Evolutionary conservation across 2,329 filamentous ascomycete genomes (phyloP).

Genomic region (Alternaria atra): DNA sequence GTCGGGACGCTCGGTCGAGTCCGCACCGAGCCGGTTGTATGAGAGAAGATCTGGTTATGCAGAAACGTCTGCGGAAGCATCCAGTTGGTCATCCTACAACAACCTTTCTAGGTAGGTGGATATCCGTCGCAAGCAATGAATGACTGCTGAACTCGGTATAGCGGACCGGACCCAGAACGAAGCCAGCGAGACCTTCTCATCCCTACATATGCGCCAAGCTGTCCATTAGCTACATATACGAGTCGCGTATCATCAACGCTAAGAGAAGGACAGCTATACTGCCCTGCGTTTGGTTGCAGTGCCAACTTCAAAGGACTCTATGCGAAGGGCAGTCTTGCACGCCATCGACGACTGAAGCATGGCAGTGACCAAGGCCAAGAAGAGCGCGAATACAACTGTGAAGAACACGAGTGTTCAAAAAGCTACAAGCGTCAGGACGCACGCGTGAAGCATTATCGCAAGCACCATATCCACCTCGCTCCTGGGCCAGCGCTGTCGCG

Average conservation of each 20-base stretch:
- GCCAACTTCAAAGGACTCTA: neutral
- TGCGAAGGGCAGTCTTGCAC: constrained; percentile 2
- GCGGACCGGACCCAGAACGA: neutral
- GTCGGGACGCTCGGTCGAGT: too few species aligned
- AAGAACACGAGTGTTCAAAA: neutral
- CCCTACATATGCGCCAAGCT: neutral
- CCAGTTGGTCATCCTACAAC: too few species aligned
- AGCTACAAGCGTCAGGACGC: constrained; percentile 16
- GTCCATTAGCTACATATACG: neutral
- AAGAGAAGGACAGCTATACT: accelerated
- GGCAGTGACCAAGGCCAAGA: neutral
- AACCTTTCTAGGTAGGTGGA: neutral
- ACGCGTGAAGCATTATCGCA: constrained; percentile 19
- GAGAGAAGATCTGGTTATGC: too few species aligned
- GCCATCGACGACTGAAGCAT: constrained; percentile 14
- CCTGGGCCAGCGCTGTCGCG: neutral
- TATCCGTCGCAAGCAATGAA: neutral
- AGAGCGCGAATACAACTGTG: neutral
- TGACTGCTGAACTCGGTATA: neutral
- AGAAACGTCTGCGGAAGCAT: too few species aligned
- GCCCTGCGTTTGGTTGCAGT: neutral
- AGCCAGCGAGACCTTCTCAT: neutral
- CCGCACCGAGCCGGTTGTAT: neutral
- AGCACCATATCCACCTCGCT: constrained; percentile 1
- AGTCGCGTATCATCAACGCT: neutral